Percentiles rank a stretch among this genome's conserved stretches.
phyloP scores from a whole-genome alignment of 1,284 basidiomycete genomes.

The Sanguinoderma infundibulare region DNA sequence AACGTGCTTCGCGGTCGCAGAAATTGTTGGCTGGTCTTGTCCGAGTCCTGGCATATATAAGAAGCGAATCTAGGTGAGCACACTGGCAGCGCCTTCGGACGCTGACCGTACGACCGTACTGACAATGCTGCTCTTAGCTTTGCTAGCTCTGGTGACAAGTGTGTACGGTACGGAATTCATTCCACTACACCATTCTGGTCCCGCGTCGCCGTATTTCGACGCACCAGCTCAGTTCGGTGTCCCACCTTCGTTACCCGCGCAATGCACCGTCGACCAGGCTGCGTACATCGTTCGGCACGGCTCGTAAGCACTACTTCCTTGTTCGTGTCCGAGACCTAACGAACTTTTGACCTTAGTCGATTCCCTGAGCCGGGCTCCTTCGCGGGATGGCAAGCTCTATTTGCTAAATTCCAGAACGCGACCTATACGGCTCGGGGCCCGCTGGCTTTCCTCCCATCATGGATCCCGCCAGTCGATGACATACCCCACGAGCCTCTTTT shows the following conservation, averaged over 20 bases:
- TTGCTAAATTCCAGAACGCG: slow-evolving; percentile 44
- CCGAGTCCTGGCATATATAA: neutral
- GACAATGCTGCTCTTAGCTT: slow-evolving; percentile 1
- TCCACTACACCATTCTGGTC: slow-evolving; percentile 46
- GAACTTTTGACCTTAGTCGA: slow-evolving; percentile 32
- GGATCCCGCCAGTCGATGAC: slow-evolving; percentile 46
- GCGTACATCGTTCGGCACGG: slow-evolving; percentile 49
- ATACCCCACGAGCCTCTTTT: slow-evolving; percentile 42
- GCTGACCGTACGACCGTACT: neutral
- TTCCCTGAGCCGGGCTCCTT: slow-evolving; percentile 47
- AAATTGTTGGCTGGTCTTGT: neutral
- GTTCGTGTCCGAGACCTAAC: neutral
- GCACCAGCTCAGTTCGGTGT: slow-evolving; percentile 44
- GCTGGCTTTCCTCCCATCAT: slow-evolving; percentile 44
- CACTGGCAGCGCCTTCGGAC: neutral
- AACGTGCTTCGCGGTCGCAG: slow-evolving; percentile 5
- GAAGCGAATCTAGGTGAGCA: neutral
- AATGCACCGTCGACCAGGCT: slow-evolving; percentile 47
- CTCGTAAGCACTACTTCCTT: slow-evolving; percentile 33
- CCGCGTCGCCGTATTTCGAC: slow-evolving; percentile 47
- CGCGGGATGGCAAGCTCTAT: slow-evolving; percentile 42
- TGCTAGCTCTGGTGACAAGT: neutral
- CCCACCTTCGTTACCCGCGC: slow-evolving; percentile 34
- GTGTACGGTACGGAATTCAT: slow-evolving; percentile 33
- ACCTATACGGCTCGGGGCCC: slow-evolving; percentile 44